Evolutionary conservation across 1,284 basidiomycete species (phyloP), one percentile per base, ranked within the genome.

Genomic region (Phlebopus sp.): DNA sequence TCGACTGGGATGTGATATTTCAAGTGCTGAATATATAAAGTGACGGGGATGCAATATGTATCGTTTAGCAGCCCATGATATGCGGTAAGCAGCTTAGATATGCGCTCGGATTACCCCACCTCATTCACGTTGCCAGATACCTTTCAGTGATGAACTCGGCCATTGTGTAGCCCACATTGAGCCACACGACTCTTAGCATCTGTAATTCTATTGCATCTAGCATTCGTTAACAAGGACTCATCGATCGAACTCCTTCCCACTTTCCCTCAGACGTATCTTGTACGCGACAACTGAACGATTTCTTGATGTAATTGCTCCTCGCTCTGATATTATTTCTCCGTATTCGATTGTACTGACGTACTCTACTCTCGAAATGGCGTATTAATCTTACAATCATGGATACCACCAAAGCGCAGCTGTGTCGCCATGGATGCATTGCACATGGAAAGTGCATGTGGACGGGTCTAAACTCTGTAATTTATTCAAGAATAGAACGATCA

Each of bases 1-100:
- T 69, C 13, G 67, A 69, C 42, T 69, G 67, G 67, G 68, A 69
- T 40, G 48, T 34, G n/a, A 68, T 69, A 48, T 64, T 68, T 32
- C 59, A 67, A n/a, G 25, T 64, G 18, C 39, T 64, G 31, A 29
- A 29, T 29, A 9, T 29, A 29, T 29, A 8, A 29, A 29, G 27
- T 29, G 9, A 29, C 2, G 27, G 27, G 27, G 7, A 8, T 9
- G 8, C 25, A 25, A 9, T 29, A 29, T 9, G 27, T 29, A 23
- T 6, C 10, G 27, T 29, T 9, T 29, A 29, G 27, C 8, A 29
- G 7, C 27, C 8, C 27, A 29, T 11, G 8, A 29, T 8, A 29
- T 29, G 27, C 27, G 39, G 62, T 62, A 21, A 63, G 62, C 29
- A 15, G 21, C 31, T 44, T 18, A 34, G 21, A 2, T 11, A 29